phyloP scores from a whole-genome alignment of 768 basidiomycete genomes.

The Lyophyllum decastes region DNA sequence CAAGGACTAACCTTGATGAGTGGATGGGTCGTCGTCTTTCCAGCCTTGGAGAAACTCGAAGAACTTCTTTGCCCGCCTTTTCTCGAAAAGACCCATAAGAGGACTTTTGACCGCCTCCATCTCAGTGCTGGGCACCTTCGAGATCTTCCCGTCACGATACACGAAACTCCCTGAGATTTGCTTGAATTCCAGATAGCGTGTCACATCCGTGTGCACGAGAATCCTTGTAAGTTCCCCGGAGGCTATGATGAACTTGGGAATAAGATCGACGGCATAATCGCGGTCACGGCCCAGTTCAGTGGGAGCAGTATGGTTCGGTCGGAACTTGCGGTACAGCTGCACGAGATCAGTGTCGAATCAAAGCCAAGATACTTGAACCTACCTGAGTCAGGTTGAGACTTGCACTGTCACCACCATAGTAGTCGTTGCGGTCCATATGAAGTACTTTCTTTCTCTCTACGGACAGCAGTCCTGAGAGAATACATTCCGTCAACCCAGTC shows the following conservation, averaged over 20 bases:
- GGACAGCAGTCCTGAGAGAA: constrained; percentile 96
- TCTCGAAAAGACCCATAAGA: constrained; percentile 99
- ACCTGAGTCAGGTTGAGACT: constrained; percentile 98
- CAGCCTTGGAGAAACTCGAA: constrained; percentile 95
- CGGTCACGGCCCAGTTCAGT: constrained; percentile 91
- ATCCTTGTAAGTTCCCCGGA: constrained; percentile 97
- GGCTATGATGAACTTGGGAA: constrained; percentile 99
- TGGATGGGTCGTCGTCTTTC: constrained; percentile 94
- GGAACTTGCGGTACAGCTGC: constrained; percentile 96
- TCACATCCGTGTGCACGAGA: constrained; percentile 98
- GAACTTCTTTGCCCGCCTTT: constrained; percentile 97
- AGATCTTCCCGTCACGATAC: constrained; percentile 94
- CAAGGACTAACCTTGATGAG: constrained; percentile 77
- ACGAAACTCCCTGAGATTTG: constrained; percentile 99
- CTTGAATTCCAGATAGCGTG: constrained; percentile 98
- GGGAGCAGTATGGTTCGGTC: constrained; percentile 73
- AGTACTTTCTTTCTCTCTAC: constrained; percentile 99
- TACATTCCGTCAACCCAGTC: constrained; percentile 97
- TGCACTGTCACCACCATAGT: constrained; percentile 97
- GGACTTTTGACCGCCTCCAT: constrained; percentile 95
- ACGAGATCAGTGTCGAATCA: constrained; percentile 1
- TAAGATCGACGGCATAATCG: constrained; percentile 96
- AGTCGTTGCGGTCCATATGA: constrained; percentile 98
- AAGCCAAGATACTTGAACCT: constrained; percentile 21
- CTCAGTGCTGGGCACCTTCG: constrained; percentile 97